Evolutionary conservation across 2,329 filamentous ascomycete genomes (phyloP).

Genomic region (Aspergillus sojae): DNA sequence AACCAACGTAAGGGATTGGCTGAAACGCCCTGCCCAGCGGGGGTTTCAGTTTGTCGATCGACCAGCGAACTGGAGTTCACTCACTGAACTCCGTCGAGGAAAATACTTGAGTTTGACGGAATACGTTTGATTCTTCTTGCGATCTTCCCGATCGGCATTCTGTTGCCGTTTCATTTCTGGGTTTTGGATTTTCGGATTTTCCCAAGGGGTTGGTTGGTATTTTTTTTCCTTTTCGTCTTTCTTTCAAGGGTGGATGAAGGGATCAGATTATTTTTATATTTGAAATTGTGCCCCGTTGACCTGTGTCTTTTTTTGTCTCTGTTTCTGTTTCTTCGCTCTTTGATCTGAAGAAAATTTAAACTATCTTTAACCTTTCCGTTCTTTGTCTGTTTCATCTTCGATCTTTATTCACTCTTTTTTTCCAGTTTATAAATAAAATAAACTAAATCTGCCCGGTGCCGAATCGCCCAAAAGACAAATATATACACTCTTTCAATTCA

Average conservation of each 20-base stretch:
- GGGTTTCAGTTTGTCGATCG: slow-evolving; percentile 1
- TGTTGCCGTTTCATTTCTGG: slow-evolving; percentile 22
- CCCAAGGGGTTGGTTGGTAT: slow-evolving; percentile 13
- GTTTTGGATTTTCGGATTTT: slow-evolving; percentile 6
- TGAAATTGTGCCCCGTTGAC: no score
- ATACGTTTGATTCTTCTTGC: not conserved
- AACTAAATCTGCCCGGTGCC: not conserved
- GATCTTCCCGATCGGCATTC: slow-evolving; percentile 21
- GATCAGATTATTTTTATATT: not conserved
- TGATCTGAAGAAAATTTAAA: not conserved
- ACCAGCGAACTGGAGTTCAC: not conserved
- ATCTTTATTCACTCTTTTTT: not conserved
- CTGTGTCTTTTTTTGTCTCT: not conserved
- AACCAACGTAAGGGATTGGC: slow-evolving; percentile 17
- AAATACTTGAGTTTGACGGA: not conserved
- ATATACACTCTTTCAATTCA: not conserved
- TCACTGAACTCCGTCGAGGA: not conserved
- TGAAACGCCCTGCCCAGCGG: slow-evolving; percentile 13
- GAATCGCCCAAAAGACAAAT: not conserved
- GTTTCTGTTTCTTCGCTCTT: not conserved
- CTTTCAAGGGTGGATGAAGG: not conserved
- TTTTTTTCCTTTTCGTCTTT: not conserved
- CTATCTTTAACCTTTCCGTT: slow-evolving; percentile 1
- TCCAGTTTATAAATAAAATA: not conserved
- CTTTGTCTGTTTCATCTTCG: not conserved